Conservation (phyloP, 352 stramenopile species). For the Phytophthora pistaciae region DNA sequence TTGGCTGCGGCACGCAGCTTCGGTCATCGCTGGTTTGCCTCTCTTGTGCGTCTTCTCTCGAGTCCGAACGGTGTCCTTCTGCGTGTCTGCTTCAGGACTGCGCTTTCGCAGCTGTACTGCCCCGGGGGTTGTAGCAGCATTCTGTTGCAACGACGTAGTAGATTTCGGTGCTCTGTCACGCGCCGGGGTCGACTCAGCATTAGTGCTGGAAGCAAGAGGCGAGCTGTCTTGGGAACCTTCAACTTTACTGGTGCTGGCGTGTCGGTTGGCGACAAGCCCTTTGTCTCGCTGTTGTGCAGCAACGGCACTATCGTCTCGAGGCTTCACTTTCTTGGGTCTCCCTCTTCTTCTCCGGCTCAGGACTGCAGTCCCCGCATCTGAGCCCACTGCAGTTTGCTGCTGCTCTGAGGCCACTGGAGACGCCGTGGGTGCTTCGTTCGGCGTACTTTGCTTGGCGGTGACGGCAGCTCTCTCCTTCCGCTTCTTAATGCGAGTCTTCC, state of each 20-base stretch:
- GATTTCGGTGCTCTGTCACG: not conserved
- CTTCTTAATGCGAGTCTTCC: constrained; percentile 1
- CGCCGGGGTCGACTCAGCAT: not conserved
- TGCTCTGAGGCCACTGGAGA: not conserved
- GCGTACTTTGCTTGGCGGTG: not conserved
- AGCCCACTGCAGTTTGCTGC: not conserved
- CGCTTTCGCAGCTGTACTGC: constrained; percentile 7
- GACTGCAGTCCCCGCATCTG: not conserved
- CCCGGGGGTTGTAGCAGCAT: not conserved
- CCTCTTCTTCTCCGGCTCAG: not conserved
- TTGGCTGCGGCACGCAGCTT: constrained; percentile 26
- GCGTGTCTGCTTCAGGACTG: not conserved
- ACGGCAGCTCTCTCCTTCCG: not conserved
- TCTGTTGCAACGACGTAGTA: not conserved
- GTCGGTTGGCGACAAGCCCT: not conserved
- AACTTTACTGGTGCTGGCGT: not conserved
- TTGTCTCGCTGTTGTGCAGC: not conserved
- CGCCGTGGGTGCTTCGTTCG: not conserved
- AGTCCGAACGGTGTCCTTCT: not conserved
- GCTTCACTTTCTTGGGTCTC: not conserved
- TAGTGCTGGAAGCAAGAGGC: not conserved
- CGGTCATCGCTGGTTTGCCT: constrained; percentile 25
- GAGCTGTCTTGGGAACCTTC: not conserved
- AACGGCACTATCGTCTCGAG: not conserved
- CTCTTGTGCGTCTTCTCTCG: constrained; percentile 19